phyloP scores from a whole-genome alignment of 1,284 basidiomycete species.

The Wolfiporia cocos region DNA sequence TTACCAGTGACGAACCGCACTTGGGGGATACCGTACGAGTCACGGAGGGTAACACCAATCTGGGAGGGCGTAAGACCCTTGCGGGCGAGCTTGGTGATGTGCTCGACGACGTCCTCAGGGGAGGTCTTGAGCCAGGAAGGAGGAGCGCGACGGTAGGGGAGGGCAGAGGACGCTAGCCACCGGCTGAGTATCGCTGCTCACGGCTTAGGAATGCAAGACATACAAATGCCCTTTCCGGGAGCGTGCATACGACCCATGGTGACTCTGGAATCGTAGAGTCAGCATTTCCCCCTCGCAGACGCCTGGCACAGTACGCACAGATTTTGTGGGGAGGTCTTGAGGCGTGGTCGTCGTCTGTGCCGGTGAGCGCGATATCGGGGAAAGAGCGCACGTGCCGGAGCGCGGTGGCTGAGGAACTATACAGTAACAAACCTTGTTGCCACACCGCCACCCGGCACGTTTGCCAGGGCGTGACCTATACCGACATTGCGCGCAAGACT shows the following conservation, averaged over 20 bases:
- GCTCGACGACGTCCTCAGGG: conserved; percentile 92
- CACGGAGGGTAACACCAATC: conserved; percentile 97
- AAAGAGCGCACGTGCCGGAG: conserved; percentile 28
- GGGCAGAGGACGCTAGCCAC: conserved; percentile 81
- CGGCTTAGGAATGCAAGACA: conserved; percentile 25
- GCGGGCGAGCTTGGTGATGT: conserved; percentile 96
- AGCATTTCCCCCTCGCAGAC: conserved; percentile 7
- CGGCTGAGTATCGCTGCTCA: not conserved
- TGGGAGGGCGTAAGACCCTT: conserved; percentile 98
- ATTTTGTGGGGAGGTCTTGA: conserved; percentile 33
- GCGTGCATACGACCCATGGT: conserved; percentile 94
- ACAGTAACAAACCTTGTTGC: conserved; percentile 40
- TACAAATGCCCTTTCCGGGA: conserved; percentile 97
- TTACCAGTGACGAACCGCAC: conserved; percentile 98
- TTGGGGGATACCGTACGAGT: conserved; percentile 96
- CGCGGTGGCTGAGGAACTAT: conserved; percentile 33
- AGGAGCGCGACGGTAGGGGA: conserved; percentile 94
- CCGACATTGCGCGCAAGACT: conserved; percentile 30
- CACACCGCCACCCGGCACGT: conserved; percentile 18
- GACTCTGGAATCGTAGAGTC: conserved; percentile 25
- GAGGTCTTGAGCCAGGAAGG: conserved; percentile 97
- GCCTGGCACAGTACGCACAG: conserved; percentile 23
- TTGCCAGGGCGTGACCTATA: conserved; percentile 20
- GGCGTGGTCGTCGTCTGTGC: conserved; percentile 36
- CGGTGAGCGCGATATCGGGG: conserved; percentile 25